Evolutionary conservation across 2,329 filamentous ascomycete species (phyloP).

Genomic region (Trichoderma hamatum): DNA sequence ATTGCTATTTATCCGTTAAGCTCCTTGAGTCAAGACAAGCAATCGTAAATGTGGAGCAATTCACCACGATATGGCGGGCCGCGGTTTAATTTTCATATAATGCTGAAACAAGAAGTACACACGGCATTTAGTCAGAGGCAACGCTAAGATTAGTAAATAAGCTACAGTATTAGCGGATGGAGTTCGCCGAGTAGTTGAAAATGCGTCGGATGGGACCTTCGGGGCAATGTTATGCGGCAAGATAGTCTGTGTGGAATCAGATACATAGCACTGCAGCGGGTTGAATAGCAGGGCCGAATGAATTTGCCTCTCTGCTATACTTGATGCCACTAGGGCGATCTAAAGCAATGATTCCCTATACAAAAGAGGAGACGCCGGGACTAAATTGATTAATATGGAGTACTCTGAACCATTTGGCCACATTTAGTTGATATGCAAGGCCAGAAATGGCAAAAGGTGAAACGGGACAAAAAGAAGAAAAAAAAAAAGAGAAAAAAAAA

Average conservation of each 20-base stretch:
- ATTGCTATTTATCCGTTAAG: background rate
- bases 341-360: background rate
- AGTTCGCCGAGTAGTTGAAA: background rate
- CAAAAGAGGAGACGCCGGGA: background rate
- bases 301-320: slow-evolving; percentile 2
- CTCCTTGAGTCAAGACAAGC: background rate
- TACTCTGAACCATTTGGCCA: background rate
- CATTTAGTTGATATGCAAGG: background rate
- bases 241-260: background rate
- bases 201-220: background rate
- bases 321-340: background rate
- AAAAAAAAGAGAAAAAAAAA: background rate
- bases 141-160: background rate
- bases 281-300: background rate
- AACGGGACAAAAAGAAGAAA: background rate
- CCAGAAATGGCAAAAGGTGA: background rate
- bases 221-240: background rate
- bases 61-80: background rate
- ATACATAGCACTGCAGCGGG: too few relatives aligned
- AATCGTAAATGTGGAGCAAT: background rate
- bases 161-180: background rate
- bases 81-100: too few relatives aligned
- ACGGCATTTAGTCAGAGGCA: background rate
- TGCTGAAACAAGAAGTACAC: too few relatives aligned
- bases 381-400: background rate